Evolutionary conservation across 2,329 filamentous ascomycete species (phyloP), one percentile per base, ranked within the genome.

Genomic region (Epichloe sp.): DNA sequence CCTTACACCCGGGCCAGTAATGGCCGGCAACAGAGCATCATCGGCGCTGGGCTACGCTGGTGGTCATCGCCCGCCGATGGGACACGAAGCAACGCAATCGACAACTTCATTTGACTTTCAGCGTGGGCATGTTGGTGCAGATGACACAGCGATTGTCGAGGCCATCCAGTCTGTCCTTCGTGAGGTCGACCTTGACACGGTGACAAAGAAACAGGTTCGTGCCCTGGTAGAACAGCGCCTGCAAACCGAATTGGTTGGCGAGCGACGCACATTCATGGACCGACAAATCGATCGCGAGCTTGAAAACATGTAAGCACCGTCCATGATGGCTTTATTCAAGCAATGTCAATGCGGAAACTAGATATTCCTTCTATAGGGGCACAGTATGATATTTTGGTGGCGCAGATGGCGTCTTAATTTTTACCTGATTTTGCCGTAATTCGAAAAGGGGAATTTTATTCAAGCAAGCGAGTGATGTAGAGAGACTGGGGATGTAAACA

Each of bases 161-260:
- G 86, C 87, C 1, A 91, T 97, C 55, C 85, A 88, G 61, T 74
- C 77, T 48, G 93, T 93, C 59, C 74, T 98, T 55, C 71, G 76
- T 15, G 91, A 96, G 62, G 89, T 96, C 0, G 91, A 98, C 66
- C 75, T 98, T 42, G 93, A 98, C 65, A 91, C 79, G n/a, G 88
- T 97, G 46, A 98, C 93, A 6, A 98, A 97, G 82, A 98, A 98
- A 73, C 91, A 97, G 71, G 85, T 93, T 52, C 79, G 87, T 48
- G 90, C 87, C 3, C 77, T 97, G 44, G 89, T 95, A 12, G 93
- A 98, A 71, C 89, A 96, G 72, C 80, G 90, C 61, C 71, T 98
- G 55, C 91, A 96, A 71, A 91, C 86, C 4, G 89, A 95, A 65
- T 76, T 97, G 52, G 76, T 79, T 0, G 90, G 89, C 21, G 90